Percentiles rank a stretch among this genome's conserved stretches.
Evolutionary conservation across 306 rosid species (phyloP).

Genomic region (Vigna unguiculata): DNA sequence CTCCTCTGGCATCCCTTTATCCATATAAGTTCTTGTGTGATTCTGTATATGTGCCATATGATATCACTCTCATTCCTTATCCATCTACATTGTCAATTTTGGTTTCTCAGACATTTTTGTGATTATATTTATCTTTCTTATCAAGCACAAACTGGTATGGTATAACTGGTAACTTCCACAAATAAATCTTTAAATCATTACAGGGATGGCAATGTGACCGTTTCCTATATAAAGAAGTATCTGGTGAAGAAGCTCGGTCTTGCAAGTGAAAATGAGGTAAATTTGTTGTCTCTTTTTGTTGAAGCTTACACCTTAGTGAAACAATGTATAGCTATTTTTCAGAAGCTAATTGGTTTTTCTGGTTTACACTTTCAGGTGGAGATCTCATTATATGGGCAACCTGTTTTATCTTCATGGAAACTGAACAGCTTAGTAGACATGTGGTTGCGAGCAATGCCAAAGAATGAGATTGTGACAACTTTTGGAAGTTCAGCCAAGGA

Average conservation of each 20-base stretch:
- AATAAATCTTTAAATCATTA: constrained; percentile 30
- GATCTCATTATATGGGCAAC: constrained; percentile 53
- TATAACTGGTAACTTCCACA: background rate
- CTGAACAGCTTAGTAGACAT: constrained; percentile 53
- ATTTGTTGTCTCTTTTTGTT: background rate
- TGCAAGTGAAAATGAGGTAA: constrained; percentile 69
- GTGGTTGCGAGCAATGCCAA: constrained; percentile 59
- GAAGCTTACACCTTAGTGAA: background rate
- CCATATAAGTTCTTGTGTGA: background rate
- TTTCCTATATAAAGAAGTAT: constrained; percentile 57
- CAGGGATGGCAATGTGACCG: constrained; percentile 62
- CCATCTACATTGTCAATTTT: background rate
- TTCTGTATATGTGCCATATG: background rate
- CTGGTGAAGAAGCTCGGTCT: constrained; percentile 63
- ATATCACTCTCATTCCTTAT: background rate
- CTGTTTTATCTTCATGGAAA: constrained; percentile 53
- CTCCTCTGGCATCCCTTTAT: background rate
- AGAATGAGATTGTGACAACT: constrained; percentile 43
- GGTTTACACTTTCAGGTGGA: constrained; percentile 56
- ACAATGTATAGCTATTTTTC: background rate
- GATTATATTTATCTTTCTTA: background rate
- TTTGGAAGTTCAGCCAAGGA: constrained; percentile 70
- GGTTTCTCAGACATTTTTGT: background rate
- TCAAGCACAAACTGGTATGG: background rate
- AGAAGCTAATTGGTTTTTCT: constrained; percentile 19